These are phyloP conservation scores for Diaporthe citri DNA, from an alignment of 2,329 filamentous ascomycete genomes.

Conservation along the genomic window DNA sequence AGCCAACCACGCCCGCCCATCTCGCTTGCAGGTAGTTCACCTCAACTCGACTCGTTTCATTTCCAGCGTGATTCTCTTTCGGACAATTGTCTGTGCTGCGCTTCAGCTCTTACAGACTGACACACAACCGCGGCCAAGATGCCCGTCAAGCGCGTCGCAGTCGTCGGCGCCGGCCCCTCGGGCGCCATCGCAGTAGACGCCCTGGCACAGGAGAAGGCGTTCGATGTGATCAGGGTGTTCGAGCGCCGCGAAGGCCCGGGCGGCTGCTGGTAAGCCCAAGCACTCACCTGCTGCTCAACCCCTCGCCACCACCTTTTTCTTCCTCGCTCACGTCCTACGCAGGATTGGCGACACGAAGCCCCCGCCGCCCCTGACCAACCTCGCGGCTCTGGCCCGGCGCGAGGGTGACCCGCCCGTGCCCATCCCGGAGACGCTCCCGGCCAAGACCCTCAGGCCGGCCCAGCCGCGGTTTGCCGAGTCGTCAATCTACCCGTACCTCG, in stretches of 20 bases:
- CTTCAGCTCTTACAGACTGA: not conserved
- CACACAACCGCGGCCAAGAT: not conserved
- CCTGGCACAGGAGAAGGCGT: conserved; percentile 65
- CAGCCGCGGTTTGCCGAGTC: conserved; percentile 68
- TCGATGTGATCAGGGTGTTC: conserved; percentile 69
- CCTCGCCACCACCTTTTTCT: not conserved
- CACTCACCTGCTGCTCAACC: too few relatives aligned
- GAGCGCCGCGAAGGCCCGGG: conserved; percentile 67
- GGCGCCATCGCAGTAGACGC: conserved; percentile 70
- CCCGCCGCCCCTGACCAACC: conserved; percentile 57
- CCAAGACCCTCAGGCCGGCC: conserved; percentile 54
- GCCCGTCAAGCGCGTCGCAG: conserved; percentile 56
- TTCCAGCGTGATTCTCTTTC: not conserved
- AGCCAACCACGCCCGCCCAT: not conserved
- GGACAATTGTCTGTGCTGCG: not conserved
- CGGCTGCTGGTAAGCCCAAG: conserved; percentile 63
- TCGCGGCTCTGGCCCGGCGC: conserved; percentile 60
- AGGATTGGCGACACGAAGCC: conserved; percentile 58
- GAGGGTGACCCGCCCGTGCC: conserved; percentile 62
- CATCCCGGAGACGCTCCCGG: conserved; percentile 62
- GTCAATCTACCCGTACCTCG: conserved; percentile 60
- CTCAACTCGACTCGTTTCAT: not conserved
- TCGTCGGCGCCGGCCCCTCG: conserved; percentile 69
- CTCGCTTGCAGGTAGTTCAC: not conserved
- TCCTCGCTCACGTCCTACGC: not conserved